Base-by-base conservation (phyloP, 2,329 filamentous ascomycete species). In the Aschersonia sp. region DNA sequence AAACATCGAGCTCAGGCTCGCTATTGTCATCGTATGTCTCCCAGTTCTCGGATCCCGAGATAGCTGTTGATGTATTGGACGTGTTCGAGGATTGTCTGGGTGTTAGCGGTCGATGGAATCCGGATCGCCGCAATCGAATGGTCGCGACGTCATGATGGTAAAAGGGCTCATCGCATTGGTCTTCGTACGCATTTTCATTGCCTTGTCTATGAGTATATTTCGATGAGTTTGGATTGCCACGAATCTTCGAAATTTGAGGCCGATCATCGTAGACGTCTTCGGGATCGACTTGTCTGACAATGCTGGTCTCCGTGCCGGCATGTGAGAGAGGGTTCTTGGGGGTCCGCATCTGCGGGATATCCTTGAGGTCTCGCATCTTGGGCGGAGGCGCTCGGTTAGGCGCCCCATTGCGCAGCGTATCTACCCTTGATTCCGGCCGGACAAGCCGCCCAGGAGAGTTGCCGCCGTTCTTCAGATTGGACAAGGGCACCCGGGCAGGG, bases 1-100 rank as follows among this genome's bases (percentile, higher is more conserved):
- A 82, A 0, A 77, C 77, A 60, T 95, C 89, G 30, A 75, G 73
- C 57, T 88, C 85, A 0, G 82, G 78, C 58, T 88, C 83, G 51
- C 84, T 88, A 54, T 76, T 80, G 61, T 94, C 87, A 56, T 92
- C 89, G 58, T 92, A 97, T 7, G 89, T 95, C 65, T 97, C 91
- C 91, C 91, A 97, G 63, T 97, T 97, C 66, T 97, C 91, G 3
- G 87, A 94, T 1, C 86, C 87, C 4, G 85, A 88, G 30, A 85
- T 74, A 29, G 74, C 74, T 1, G 84, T 87, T n/a, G 86, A 89
- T 0, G 82, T 78, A 54, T 80, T 80, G 41, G 85, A 89, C 1
- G 83, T 82, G 45, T 54, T 57, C 3, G 65, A 68, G 12, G 84
- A 81, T 56, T 91, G 85, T 45, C 87, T 73, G 1, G 70, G 71